Evolutionary conservation across 1,284 basidiomycete genomes (phyloP), one percentile per base, ranked within the genome.

Genomic region (Cerrena zonata): DNA sequence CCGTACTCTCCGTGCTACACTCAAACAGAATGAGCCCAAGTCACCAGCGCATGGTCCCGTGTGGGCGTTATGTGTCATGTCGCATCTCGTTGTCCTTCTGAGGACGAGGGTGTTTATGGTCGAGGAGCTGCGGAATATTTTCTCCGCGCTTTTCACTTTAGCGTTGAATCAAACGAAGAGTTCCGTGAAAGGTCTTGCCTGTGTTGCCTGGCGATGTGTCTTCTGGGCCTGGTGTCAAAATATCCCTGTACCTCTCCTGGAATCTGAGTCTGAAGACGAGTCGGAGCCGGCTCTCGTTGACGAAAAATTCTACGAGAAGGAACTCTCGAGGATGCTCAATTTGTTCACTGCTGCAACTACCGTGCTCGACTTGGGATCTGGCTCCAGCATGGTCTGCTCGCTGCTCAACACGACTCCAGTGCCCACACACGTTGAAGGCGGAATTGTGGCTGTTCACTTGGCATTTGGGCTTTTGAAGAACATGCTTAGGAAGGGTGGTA

Each of bases 11-110:
- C 76, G 82, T 18, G 78, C 79, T 0, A 85, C 82, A 0, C 67
- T 89, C 21, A 66, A 66, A 13, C 72, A 74, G 0, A 63, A 68
- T 2, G 79, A 84, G 5, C 79, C 80, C 5, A 62, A 66, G 12
- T 75, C 83, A 53, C 74, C 76, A 13, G 83, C 84, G 1, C 81
- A 86, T 59, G 84, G 86, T 0, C 86, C 86, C 11, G 80, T 84
- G 1, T 89, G 86, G 86, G 82, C 76, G 3, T 69, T 85, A 42
- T 77, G 75, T 53, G 82, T 86, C 22, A 66, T 88, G 0, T 78
- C 82, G 0, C 74, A 74, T 55, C 68, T 88, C 45, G 69, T 85
- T 40, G 77, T 84, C 26, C 69, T 89, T 15, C 72, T 86, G 2
- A 79, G 83, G 1, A 73, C 82, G 2, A 68, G 68, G 0, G 65